Conservation (phyloP, 116 monocot genomes). For the Zostera marina region DNA sequence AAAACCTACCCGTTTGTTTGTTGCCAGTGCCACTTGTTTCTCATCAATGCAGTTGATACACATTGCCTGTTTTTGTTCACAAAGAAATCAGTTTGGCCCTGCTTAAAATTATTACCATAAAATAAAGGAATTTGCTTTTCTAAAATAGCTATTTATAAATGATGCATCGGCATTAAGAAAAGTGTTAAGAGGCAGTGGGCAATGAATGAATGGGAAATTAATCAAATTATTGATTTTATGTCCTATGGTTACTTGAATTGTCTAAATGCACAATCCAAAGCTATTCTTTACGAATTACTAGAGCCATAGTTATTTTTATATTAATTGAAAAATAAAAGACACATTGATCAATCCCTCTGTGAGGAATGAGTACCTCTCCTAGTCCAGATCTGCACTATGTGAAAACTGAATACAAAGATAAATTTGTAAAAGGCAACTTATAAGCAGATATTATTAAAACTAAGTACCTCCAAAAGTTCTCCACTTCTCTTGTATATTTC, state of each 20-base stretch:
- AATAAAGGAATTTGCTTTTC: neutral
- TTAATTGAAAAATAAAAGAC: too few species aligned
- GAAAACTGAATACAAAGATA: too few species aligned
- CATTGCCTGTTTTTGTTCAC: conserved; percentile 40
- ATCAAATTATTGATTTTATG: neutral
- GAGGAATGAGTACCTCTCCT: too few species aligned
- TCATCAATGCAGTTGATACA: conserved; percentile 70
- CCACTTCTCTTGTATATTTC: conserved; percentile 76
- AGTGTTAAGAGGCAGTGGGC: neutral
- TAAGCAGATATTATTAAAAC: neutral
- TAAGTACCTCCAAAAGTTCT: conserved; percentile 49
- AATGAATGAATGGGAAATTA: neutral
- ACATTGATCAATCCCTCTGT: too few species aligned
- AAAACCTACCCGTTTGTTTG: conserved; percentile 47
- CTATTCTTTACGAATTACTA: neutral
- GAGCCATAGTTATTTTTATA: neutral
- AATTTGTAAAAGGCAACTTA: too few species aligned
- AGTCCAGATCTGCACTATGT: too few species aligned
- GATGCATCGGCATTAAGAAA: neutral
- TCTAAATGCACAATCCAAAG: neutral
- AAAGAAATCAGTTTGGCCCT: neutral
- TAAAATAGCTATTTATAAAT: too few species aligned
- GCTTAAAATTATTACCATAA: too few species aligned
- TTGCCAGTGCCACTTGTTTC: conserved; percentile 62
- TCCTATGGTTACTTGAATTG: too few species aligned